Conservation (phyloP, 192 early-diverging fungal genomes). For the Coemansia sp. region DNA sequence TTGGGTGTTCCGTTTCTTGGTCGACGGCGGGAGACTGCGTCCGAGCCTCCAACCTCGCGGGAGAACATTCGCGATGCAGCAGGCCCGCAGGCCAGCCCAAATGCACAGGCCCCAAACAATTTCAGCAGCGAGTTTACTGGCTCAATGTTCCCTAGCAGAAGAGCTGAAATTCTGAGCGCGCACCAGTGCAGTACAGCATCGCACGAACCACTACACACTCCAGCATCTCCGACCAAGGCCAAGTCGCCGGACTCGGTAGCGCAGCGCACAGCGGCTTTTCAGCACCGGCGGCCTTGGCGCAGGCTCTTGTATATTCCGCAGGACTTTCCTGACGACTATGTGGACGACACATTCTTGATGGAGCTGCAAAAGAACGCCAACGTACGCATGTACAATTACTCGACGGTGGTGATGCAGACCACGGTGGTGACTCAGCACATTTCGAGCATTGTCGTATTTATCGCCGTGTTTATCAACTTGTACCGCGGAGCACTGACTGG, state of each 20-base stretch:
- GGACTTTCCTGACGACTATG: constrained; percentile 89
- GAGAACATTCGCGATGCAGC: constrained; percentile 1
- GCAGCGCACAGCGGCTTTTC: not conserved
- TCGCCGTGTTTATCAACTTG: constrained; percentile 83
- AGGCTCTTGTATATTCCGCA: constrained; percentile 87
- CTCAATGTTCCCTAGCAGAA: constrained; percentile 6
- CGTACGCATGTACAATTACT: constrained; percentile 80
- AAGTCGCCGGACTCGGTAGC: not conserved
- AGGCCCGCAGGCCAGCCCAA: constrained; percentile 3
- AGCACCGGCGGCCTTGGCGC: constrained; percentile 59
- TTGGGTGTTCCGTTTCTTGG: constrained; percentile 33
- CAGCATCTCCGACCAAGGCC: not conserved
- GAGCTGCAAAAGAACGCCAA: constrained; percentile 90
- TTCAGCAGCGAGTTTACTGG: not conserved
- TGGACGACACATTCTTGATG: constrained; percentile 83
- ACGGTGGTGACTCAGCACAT: constrained; percentile 83
- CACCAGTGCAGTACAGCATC: not conserved
- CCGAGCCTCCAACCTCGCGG: not conserved
- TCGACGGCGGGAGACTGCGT: constrained; percentile 22
- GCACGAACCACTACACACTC: not conserved
- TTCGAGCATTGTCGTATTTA: constrained; percentile 80
- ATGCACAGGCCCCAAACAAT: not conserved
- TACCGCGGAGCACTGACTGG: constrained; percentile 60
- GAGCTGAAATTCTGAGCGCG: not conserved
- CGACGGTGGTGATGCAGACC: constrained; percentile 73